Conservation (phyloP, 2,329 filamentous ascomycete genomes). For the Leptodontidium sp. region DNA sequence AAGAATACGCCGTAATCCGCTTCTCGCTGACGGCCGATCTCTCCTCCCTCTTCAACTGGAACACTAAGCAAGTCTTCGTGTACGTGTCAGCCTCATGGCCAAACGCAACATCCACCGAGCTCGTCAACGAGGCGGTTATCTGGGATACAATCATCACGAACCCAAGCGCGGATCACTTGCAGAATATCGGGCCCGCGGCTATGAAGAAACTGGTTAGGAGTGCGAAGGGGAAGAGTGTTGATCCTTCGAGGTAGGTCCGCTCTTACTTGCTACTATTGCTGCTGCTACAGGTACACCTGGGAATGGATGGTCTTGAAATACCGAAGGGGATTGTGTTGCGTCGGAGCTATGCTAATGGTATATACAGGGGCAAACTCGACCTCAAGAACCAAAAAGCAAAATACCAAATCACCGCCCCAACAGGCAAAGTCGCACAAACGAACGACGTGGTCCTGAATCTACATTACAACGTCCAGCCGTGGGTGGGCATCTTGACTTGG, state of each 20-base stretch:
- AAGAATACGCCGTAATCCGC: constrained; percentile 94
- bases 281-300: not conserved
- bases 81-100: constrained; percentile 88
- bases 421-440: constrained; percentile 77
- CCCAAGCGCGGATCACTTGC: constrained; percentile 68
- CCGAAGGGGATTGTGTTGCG: constrained; percentile 21
- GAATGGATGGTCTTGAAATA: not conserved
- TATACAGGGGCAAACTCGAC: constrained; percentile 71
- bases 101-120: constrained; percentile 44
- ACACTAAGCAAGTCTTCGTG: constrained; percentile 97
- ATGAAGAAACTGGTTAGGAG: constrained; percentile 69
- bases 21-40: constrained; percentile 95
- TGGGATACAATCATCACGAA: constrained; percentile 95
- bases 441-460: constrained; percentile 80
- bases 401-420: constrained; percentile 95
- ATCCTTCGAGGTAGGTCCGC: constrained; percentile 48
- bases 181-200: constrained; percentile 65
- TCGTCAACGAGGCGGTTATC: constrained; percentile 78
- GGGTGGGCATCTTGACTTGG: constrained; percentile 92
- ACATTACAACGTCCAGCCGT: constrained; percentile 97
- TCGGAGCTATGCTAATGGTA: constrained; percentile 21
- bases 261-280: not conserved
- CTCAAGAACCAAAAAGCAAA: constrained; percentile 90
- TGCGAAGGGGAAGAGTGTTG: constrained; percentile 66
- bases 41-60: constrained; percentile 95